A percentile compares a stretch with the other conserved stretches of the same genome.
Evolutionary conservation across 2,329 filamentous ascomycete species (phyloP).

Genomic region (Scedosporium dehoogii): DNA sequence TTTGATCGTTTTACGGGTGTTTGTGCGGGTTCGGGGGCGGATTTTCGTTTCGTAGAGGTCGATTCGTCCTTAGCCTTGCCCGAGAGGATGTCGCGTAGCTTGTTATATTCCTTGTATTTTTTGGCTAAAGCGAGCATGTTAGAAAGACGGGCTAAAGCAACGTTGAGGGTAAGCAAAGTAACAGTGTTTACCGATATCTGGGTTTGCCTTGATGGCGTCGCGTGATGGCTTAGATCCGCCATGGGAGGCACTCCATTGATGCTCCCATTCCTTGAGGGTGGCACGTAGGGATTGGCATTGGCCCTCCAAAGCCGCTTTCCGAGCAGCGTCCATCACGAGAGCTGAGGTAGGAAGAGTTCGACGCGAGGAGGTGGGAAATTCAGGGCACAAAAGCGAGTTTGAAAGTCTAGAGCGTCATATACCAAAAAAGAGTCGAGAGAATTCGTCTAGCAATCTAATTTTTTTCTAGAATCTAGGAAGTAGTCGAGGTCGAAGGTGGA

Average conservation of each 20-base stretch:
- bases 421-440: too few relatives aligned
- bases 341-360: background rate
- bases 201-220: conserved; percentile 67
- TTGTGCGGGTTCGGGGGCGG: conserved; percentile 23
- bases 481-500: too few relatives aligned
- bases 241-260: conserved; percentile 51
- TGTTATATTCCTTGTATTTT: conserved; percentile 72
- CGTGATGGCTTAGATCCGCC: conserved; percentile 59
- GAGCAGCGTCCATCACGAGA: conserved; percentile 34
- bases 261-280: conserved; percentile 68
- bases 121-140: conserved; percentile 30
- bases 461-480: too few relatives aligned
- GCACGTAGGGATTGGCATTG: conserved; percentile 48
- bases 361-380: background rate
- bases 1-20: conserved; percentile 43
- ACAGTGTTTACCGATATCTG: conserved; percentile 48
- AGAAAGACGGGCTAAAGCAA: background rate
- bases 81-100: conserved; percentile 46
- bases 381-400: background rate
- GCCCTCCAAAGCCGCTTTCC: conserved; percentile 34
- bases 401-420: background rate
- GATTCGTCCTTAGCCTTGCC: conserved; percentile 38
- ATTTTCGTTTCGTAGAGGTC: conserved; percentile 29
- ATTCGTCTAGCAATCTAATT: too few relatives aligned
- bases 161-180: background rate